Base-by-base conservation (phyloP, 2,329 filamentous ascomycete species). In the Ascosphaera aggregata region DNA sequence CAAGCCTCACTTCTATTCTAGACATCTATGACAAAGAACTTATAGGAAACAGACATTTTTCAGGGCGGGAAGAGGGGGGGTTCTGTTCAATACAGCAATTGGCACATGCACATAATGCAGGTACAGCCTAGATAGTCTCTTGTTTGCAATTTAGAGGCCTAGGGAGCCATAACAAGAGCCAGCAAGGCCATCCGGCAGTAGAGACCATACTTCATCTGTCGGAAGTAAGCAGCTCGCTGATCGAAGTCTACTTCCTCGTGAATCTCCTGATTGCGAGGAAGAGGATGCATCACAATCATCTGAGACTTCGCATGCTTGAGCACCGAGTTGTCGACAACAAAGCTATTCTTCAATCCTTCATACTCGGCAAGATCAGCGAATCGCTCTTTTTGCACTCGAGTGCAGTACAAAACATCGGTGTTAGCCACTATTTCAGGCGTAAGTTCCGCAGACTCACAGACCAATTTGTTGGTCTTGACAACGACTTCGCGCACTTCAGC, bases 171-270 rank as follows among this genome's bases (percentile, higher is more conserved):
- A 58, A 95, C 81, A 58, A 95, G 66, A 48, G 89, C 89, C 57
- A 98, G 68, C 62, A 98, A 63, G 49, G 89, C 89, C 89, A 98
- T 98, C 57, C 89, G 79, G 60, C 80, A 91, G 68, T 94, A 95
- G 51, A 98, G 71, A 50, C 89, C 89, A 62, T 95, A 94, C 62
- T 78, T 74, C 86, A 94, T 94, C 85, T 98, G 89, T 79, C 89
- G 75, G 63, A 98, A 98, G 65, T 98, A 98, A 41, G 89, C 86
- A 42, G 89, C 89, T 49, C 89, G 67, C 56, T 91, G 82, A 63
- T 98, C 89, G 62, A 91, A 93, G 60, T 98, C 89, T 37, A 98
- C 84, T 64, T 98, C 89, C 61, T 91, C 82, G 24, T 76, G 74
- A 54, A 98, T 76, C 68, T 98, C 89, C 47, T 78, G 74, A 53